A percentile compares a stretch with the other conserved stretches of the same genome.
phyloP scores from a whole-genome alignment of 768 basidiomycete genomes.

The Russula abietina region DNA sequence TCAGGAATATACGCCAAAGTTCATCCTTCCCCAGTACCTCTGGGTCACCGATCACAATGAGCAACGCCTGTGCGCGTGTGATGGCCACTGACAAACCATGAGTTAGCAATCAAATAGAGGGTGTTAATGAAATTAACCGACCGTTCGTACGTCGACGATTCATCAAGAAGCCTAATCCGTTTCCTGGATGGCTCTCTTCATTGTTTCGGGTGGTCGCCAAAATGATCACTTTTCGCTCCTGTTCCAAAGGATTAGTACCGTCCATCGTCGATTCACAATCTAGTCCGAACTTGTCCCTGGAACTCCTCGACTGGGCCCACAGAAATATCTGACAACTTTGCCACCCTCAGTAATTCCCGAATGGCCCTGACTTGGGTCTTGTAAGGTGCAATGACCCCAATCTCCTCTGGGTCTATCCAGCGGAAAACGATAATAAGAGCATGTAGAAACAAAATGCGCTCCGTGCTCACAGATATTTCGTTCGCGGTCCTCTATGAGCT shows the following conservation, averaged over 20 bases:
- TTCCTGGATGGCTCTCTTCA: slow-evolving; percentile 26
- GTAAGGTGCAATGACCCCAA: slow-evolving; percentile 39
- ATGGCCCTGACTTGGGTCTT: slow-evolving; percentile 35
- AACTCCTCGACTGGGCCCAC: slow-evolving; percentile 40
- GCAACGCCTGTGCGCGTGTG: slow-evolving; percentile 57
- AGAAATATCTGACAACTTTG: slow-evolving; percentile 25
- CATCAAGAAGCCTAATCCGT: slow-evolving; percentile 34
- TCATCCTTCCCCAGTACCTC: slow-evolving; percentile 51
- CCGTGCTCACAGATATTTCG: slow-evolving; percentile 31
- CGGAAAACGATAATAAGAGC: neutral
- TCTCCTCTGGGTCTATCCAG: slow-evolving; percentile 29
- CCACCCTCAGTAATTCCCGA: slow-evolving; percentile 25
- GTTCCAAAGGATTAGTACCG: neutral
- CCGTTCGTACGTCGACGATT: slow-evolving; percentile 38
- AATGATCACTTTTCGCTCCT: slow-evolving; percentile 38
- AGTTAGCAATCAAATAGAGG: neutral
- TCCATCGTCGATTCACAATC: neutral
- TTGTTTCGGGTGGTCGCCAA: slow-evolving; percentile 35
- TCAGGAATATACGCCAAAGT: slow-evolving; percentile 52
- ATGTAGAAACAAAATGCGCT: neutral
- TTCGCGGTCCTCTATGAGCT: slow-evolving; percentile 27
- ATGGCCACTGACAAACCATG: slow-evolving; percentile 44
- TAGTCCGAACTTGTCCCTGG: slow-evolving; percentile 36
- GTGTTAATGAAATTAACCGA: slow-evolving; percentile 10
- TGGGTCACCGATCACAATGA: slow-evolving; percentile 59